Evolutionary conservation across 805 yeast genomes (phyloP), one percentile per base, ranked within the genome.

Genomic region (Spathaspora arborariae): DNA sequence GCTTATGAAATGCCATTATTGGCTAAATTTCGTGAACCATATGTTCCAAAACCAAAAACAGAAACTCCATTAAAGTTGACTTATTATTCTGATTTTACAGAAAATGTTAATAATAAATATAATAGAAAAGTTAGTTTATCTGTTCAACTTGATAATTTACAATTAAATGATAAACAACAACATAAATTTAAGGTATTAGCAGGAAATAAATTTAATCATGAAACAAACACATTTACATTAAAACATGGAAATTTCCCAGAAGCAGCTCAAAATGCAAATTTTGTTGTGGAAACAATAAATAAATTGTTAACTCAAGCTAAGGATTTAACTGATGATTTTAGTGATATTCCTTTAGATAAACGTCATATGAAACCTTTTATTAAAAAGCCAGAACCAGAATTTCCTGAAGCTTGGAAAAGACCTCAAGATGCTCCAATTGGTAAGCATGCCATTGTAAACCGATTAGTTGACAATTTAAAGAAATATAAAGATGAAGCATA

Each of bases 1-100:
- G 97, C 97, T 0, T 92, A 85, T 67, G 98, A 92, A 63, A 77
- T 92, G 74, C 99, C 99, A 5, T 77, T 81, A 46, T 74, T 94
- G 52, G 82, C 84, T 37, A 82, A 88, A 63, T 86, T 76, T 62
- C 84, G 92, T 55, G 81, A 85, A 64, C 76, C 74, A 49, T 91
- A 87, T 69, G 63, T 58, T 27, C 84, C 84, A 18, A 72, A 72
- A 11, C 54, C 73, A 5, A 54, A 55, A 9, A 60, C 57, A 15
- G 69, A 72, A 21, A 64, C 73, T 8, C 89, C 90, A 4, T 70
- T 90, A 36, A 71, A 72, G 34, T 86, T 85, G 59, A 80, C 82
- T 55, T 91, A 83, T 69, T 59, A 60, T 30, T 80, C 87, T 15
- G 81, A 85, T 37, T 87, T 82, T 58, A 61, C 84, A 13, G 91